phyloP scores from a whole-genome alignment of 352 stramenopile genomes.

The Pythium brassicae region DNA sequence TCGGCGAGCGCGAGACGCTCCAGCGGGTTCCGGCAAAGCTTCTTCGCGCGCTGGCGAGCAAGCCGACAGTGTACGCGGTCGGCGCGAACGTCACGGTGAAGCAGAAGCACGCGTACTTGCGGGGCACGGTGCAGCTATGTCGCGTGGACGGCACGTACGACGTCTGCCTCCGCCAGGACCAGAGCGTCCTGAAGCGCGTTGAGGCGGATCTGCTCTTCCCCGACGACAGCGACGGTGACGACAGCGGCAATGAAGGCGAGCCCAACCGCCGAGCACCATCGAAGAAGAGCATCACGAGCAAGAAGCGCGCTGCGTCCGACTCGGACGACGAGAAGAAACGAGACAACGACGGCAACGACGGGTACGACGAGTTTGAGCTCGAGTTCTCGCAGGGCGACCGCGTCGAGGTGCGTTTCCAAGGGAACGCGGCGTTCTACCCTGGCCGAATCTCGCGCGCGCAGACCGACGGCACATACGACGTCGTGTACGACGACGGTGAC shows the following conservation, averaged over 20 bases:
- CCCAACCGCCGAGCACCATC: not conserved
- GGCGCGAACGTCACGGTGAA: slow-evolving; percentile 46
- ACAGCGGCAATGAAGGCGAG: slow-evolving; percentile 1
- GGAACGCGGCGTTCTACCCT: slow-evolving; percentile 36
- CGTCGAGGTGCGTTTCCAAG: slow-evolving; percentile 63
- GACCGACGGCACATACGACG: slow-evolving; percentile 49
- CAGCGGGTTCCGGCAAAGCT: slow-evolving; percentile 26
- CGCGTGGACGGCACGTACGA: slow-evolving; percentile 56
- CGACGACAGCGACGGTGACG: slow-evolving; percentile 25
- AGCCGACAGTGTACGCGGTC: slow-evolving; percentile 28
- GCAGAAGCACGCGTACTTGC: slow-evolving; percentile 49
- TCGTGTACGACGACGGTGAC: slow-evolving; percentile 75
- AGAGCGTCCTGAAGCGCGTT: slow-evolving; percentile 30
- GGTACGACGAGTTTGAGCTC: slow-evolving; percentile 36
- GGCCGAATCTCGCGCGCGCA: slow-evolving; percentile 48
- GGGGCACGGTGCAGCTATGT: slow-evolving; percentile 31
- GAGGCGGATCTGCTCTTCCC: slow-evolving; percentile 37
- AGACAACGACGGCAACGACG: slow-evolving; percentile 14
- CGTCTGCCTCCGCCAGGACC: slow-evolving; percentile 23
- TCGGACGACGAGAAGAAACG: slow-evolving; percentile 17
- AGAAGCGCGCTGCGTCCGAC: slow-evolving; percentile 11
- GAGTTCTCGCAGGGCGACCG: slow-evolving; percentile 52
- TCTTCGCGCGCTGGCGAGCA: slow-evolving; percentile 15
- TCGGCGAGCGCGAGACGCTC: slow-evolving; percentile 35
- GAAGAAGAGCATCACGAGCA: slow-evolving; percentile 2